Evolutionary conservation across 2,329 filamentous ascomycete species (phyloP).

Genomic region (Dothideomycetes sp.): DNA sequence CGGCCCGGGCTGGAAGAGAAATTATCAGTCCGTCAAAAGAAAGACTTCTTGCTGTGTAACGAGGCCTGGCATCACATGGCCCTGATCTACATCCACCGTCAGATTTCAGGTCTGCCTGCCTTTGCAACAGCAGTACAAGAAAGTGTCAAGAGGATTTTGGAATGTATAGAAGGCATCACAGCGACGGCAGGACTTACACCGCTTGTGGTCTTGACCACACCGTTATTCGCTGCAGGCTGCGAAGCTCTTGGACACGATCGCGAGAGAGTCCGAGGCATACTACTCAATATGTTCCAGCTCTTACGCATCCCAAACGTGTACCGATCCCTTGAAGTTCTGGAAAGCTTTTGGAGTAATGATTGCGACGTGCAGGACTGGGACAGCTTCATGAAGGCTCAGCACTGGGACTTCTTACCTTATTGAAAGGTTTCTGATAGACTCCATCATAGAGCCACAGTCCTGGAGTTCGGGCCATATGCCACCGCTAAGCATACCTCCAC

Average conservation of each 20-base stretch:
- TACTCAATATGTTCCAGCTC: slow-evolving; percentile 6
- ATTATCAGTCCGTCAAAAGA: slow-evolving; percentile 2
- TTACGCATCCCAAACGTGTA: slow-evolving; percentile 7
- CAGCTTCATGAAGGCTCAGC: slow-evolving; percentile 6
- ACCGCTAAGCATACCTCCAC: too few relatives aligned
- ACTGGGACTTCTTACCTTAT: slow-evolving; percentile 10
- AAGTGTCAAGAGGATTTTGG: slow-evolving; percentile 2
- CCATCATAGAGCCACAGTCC: too few relatives aligned
- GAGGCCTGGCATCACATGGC: slow-evolving; percentile 9
- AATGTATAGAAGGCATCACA: slow-evolving; percentile 2
- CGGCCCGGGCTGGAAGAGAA: slow-evolving; percentile 5
- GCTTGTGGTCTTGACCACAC: slow-evolving; percentile 7
- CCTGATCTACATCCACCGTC: slow-evolving; percentile 7
- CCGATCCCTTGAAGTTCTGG: slow-evolving; percentile 5
- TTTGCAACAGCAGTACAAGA: neutral
- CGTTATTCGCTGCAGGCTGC: slow-evolving; percentile 7
- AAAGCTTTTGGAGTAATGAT: slow-evolving; percentile 6
- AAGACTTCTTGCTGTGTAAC: slow-evolving; percentile 5
- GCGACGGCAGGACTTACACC: slow-evolving; percentile 7
- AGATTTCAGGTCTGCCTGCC: slow-evolving; percentile 1
- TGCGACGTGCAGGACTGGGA: slow-evolving; percentile 7
- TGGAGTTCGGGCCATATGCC: too few relatives aligned
- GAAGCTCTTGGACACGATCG: slow-evolving; percentile 3
- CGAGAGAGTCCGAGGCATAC: slow-evolving; percentile 1
- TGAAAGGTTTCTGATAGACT: too few relatives aligned